These are phyloP conservation scores for Sanghuangporus baumii DNA, from an alignment of 1,284 basidiomycete genomes.

Conservation along the genomic window DNA sequence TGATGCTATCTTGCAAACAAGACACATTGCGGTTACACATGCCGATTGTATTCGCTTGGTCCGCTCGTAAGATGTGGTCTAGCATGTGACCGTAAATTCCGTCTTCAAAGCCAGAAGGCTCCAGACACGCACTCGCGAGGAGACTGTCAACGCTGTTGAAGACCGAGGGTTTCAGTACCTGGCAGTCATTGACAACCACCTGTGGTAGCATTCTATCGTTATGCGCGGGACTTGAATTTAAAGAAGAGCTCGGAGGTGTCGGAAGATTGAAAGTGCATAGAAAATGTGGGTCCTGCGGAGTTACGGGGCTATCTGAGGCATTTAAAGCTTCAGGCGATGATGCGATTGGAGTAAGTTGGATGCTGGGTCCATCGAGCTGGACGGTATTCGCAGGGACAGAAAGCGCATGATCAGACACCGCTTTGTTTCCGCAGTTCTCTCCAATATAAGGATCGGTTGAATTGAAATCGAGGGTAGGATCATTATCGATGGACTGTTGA, in stretches of 20 bases:
- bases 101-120: slow-evolving; percentile 10
- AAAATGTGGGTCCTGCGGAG: slow-evolving; percentile 13
- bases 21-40: slow-evolving; percentile 18
- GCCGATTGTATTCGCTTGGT: slow-evolving; percentile 1
- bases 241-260: slow-evolving; percentile 12
- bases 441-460: background rate
- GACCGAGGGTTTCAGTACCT: background rate
- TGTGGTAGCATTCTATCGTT: background rate
- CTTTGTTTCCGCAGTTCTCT: background rate
- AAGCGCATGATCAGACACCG: background rate
- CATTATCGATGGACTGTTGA: slow-evolving; percentile 2
- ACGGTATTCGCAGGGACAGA: background rate
- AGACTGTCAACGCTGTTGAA: slow-evolving; percentile 11
- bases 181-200: background rate
- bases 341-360: slow-evolving; percentile 1
- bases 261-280: slow-evolving; percentile 7
- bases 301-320: slow-evolving; percentile 9
- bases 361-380: slow-evolving; percentile 1
- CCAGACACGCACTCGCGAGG: background rate
- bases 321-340: slow-evolving; percentile 2
- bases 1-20: slow-evolving; percentile 23
- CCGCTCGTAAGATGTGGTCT: slow-evolving; percentile 17
- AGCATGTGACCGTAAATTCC: slow-evolving; percentile 18
- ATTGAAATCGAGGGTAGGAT: background rate
- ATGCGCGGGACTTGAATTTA: slow-evolving; percentile 6